These are phyloP conservation scores for Ganoderma leucocontextum DNA, from an alignment of 1,284 basidiomycete species.

Conservation along the genomic window DNA sequence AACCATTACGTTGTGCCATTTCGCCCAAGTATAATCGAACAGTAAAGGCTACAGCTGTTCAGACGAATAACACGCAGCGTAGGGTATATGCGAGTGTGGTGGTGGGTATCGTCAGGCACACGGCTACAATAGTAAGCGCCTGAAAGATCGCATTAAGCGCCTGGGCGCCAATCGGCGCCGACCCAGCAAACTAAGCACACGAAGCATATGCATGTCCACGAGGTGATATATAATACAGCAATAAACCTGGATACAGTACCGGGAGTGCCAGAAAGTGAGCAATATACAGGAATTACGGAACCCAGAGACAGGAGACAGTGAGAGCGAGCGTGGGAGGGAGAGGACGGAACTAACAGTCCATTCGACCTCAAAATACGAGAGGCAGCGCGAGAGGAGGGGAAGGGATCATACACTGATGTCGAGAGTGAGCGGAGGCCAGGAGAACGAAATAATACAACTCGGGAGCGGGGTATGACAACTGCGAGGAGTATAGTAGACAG, in stretches of 20 bases:
- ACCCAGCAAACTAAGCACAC: background rate
- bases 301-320: constrained; percentile 10
- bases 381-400: constrained; percentile 12
- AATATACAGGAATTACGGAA: constrained; percentile 32
- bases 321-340: constrained; percentile 30
- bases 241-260: constrained; percentile 33
- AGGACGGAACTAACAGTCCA: constrained; percentile 6
- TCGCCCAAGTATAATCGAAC: background rate
- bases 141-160: background rate
- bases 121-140: background rate
- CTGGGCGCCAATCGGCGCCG: background rate
- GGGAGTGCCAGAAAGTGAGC: constrained; percentile 15
- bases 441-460: constrained; percentile 34
- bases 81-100: background rate
- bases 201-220: background rate
- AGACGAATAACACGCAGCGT: background rate
- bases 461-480: constrained; percentile 28
- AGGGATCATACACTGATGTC: background rate
- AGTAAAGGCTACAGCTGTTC: background rate
- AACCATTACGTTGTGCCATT: constrained; percentile 43
- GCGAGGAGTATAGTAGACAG: constrained; percentile 22
- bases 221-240: constrained; percentile 31
- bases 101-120: background rate
- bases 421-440: background rate
- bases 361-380: constrained; percentile 1